phyloP scores from a whole-genome alignment of 139 green algal genomes.

The Micractinium sp. region DNA sequence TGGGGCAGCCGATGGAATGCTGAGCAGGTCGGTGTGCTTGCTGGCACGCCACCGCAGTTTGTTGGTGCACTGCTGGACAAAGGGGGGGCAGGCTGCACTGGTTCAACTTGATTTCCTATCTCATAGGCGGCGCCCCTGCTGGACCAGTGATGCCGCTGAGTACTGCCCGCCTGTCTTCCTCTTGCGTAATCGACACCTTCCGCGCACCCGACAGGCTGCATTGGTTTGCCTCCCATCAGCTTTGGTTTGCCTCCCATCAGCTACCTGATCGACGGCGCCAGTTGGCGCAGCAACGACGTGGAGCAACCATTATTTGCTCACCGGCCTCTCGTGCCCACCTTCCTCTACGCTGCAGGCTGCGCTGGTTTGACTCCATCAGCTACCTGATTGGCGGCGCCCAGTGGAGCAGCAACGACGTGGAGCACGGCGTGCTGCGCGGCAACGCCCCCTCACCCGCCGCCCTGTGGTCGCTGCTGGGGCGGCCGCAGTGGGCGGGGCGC shows the following conservation, averaged over 20 bases:
- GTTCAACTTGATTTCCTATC: background rate
- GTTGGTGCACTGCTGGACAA: background rate
- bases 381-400: slow-evolving; percentile 80
- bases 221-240: background rate
- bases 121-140: background rate
- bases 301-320: background rate
- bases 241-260: background rate
- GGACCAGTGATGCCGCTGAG: no score
- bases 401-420: slow-evolving; percentile 89
- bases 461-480: slow-evolving; percentile 58
- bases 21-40: slow-evolving; percentile 2
- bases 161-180: background rate
- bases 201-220: no score
- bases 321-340: background rate
- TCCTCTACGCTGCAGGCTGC: slow-evolving; percentile 28
- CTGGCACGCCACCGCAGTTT: background rate
- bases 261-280: background rate
- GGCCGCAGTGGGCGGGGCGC: slow-evolving; percentile 43
- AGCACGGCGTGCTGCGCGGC: slow-evolving; percentile 92
- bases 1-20: slow-evolving; percentile 7
- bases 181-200: no score
- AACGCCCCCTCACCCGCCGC: slow-evolving; percentile 74
- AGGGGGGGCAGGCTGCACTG: background rate
- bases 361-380: slow-evolving; percentile 51
- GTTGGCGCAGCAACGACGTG: background rate